A percentile compares a stretch with the other conserved stretches of the same genome.
phyloP scores from a whole-genome alignment of 495 filamentous ascomycete species.

The Melanomma pulvis-pyrius region DNA sequence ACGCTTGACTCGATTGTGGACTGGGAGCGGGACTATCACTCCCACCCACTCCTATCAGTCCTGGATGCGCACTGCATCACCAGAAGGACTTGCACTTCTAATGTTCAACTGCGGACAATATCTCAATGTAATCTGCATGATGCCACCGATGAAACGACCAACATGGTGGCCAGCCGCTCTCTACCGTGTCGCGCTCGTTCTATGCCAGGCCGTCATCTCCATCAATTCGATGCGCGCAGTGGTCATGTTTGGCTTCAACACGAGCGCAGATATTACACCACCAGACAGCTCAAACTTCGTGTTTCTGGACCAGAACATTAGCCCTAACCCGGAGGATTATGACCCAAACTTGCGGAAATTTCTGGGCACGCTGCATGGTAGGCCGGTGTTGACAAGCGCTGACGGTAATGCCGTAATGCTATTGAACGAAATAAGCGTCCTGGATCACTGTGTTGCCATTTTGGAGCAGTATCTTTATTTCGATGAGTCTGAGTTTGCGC shows the following conservation, averaged over 20 bases:
- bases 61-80: background rate
- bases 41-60: background rate
- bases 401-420: background rate
- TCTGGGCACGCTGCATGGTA: background rate
- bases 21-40: background rate
- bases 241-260: background rate
- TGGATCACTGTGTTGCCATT: background rate
- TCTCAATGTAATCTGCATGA: background rate
- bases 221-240: background rate
- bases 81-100: background rate
- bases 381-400: background rate
- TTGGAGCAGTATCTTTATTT: background rate
- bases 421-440: background rate
- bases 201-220: conserved; percentile 2
- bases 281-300: background rate
- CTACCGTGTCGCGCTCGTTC: conserved; percentile 55
- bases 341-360: background rate
- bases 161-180: conserved; percentile 58
- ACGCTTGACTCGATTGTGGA: background rate
- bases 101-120: conserved; percentile 19
- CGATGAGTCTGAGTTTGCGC: background rate
- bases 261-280: background rate
- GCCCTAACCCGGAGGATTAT: background rate
- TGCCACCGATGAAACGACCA: conserved; percentile 47
- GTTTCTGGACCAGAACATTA: background rate